phyloP scores from a whole-genome alignment of 768 basidiomycete species.

The Tephrocybe rancida region DNA sequence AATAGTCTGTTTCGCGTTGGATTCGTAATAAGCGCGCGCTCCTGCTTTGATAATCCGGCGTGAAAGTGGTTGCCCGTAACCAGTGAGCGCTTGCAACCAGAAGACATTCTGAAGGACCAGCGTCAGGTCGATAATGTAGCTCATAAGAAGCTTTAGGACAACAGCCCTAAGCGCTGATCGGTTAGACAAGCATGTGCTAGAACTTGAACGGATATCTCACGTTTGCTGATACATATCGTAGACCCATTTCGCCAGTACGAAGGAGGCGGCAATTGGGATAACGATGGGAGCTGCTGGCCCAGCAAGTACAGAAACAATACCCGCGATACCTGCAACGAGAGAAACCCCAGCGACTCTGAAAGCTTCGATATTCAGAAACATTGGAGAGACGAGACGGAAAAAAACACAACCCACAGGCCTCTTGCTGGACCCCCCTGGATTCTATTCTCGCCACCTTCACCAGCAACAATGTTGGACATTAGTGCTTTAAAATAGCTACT shows the following conservation, averaged over 20 bases:
- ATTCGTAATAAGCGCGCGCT: constrained; percentile 8
- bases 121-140: too few species aligned
- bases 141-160: constrained; percentile 19
- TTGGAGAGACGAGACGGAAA: neutral
- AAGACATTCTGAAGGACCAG: constrained; percentile 22
- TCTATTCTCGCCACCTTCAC: neutral
- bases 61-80: constrained; percentile 4
- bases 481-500: constrained; percentile 18
- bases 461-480: constrained; percentile 17
- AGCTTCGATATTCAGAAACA: neutral
- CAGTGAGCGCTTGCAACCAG: constrained; percentile 10
- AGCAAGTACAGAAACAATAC: constrained; percentile 12
- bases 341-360: constrained; percentile 12
- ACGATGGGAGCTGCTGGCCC: constrained; percentile 22
- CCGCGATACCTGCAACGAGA: constrained; percentile 15
- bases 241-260: constrained; percentile 21
- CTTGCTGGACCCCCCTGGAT: neutral
- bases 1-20: constrained; percentile 11
- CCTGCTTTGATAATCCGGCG: constrained; percentile 16
- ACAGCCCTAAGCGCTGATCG: constrained; percentile 3
- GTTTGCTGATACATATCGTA: constrained; percentile 22
- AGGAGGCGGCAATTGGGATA: too few species aligned
- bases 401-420: constrained; percentile 1
- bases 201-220: constrained; percentile 9
- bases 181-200: neutral